These are phyloP conservation scores for Penicillium sp. DNA, from an alignment of 2,329 filamentous ascomycete genomes.

Conservation along the genomic window DNA sequence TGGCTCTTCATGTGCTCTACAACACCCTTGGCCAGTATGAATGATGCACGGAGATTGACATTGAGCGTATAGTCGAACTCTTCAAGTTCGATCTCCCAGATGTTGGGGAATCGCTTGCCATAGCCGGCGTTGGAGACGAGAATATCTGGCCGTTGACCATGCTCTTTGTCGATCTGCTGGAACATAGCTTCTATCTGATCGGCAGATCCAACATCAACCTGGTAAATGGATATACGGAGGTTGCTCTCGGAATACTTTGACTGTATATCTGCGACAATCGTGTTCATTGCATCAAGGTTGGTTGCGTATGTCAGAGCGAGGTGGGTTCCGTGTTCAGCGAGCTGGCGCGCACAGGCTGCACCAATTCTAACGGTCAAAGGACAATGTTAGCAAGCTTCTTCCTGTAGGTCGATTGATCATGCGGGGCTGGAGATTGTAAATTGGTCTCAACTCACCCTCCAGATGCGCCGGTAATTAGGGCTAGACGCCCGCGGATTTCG, in stretches of 20 bases:
- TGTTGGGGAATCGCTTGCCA: slow-evolving; percentile 57
- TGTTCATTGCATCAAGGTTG: slow-evolving; percentile 48
- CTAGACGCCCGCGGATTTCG: slow-evolving; percentile 53
- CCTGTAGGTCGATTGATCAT: not conserved
- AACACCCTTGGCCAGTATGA: slow-evolving; percentile 59
- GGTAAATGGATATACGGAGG: slow-evolving; percentile 53
- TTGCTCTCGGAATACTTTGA: slow-evolving; percentile 26
- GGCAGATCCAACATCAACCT: slow-evolving; percentile 57
- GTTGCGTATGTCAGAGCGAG: slow-evolving; percentile 61
- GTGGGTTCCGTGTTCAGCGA: slow-evolving; percentile 53
- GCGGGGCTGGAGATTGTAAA: not conserved
- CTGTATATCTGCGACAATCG: slow-evolving; percentile 45
- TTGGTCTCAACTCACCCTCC: slow-evolving; percentile 49
- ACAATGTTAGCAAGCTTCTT: slow-evolving; percentile 1
- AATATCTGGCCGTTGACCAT: slow-evolving; percentile 60
- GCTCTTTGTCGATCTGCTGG: slow-evolving; percentile 51
- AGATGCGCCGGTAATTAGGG: slow-evolving; percentile 61
- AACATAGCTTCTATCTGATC: slow-evolving; percentile 57
- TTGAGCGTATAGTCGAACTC: slow-evolving; percentile 64
- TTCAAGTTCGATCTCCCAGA: slow-evolving; percentile 60
- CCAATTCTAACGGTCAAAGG: slow-evolving; percentile 52
- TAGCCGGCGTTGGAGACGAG: slow-evolving; percentile 66
- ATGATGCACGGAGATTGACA: slow-evolving; percentile 62
- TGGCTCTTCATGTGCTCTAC: slow-evolving; percentile 60
- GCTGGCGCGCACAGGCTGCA: slow-evolving; percentile 55